Evolutionary conservation across 768 basidiomycete genomes (phyloP).

Genomic region (Boletus rubescentipes): DNA sequence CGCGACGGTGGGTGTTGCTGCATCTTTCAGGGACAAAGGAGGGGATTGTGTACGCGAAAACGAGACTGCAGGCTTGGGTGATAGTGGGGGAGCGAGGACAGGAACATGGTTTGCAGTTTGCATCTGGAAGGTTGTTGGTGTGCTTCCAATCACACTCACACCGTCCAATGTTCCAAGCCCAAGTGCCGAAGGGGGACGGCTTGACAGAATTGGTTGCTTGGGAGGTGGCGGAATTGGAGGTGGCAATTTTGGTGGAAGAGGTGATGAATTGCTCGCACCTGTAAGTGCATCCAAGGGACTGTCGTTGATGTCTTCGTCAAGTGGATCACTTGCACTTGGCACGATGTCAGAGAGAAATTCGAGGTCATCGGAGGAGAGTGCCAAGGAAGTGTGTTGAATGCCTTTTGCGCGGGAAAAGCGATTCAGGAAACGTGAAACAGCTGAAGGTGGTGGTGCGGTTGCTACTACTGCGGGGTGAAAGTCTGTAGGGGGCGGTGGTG

Average conservation of each 20-base stretch:
- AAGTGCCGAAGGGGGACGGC: constrained; percentile 8
- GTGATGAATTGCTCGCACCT: constrained; percentile 40
- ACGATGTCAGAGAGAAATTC: constrained; percentile 74
- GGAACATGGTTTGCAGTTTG: constrained; percentile 9
- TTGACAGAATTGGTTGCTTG: constrained; percentile 25
- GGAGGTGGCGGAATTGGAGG: constrained; percentile 43
- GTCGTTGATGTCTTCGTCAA: constrained; percentile 34
- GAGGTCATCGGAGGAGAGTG: constrained; percentile 77
- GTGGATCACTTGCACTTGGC: constrained; percentile 50
- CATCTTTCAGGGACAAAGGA: constrained; percentile 2
- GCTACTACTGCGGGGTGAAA: constrained; percentile 1
- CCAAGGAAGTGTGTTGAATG: constrained; percentile 51
- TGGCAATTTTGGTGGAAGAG: constrained; percentile 45
- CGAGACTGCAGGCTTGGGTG: constrained; percentile 32
- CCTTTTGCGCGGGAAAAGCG: constrained; percentile 60
- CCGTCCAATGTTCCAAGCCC: neutral
- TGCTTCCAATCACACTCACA: neutral
- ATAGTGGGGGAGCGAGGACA: constrained; percentile 22
- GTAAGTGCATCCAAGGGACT: constrained; percentile 39
- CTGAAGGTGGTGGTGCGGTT: constrained; percentile 49
- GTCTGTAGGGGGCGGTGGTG: constrained; percentile 7
- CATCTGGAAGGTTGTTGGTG: neutral
- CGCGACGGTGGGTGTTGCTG: neutral
- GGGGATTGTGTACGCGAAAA: constrained; percentile 16
- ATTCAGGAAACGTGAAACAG: constrained; percentile 79